Conservation (phyloP, 2,329 filamentous ascomycete genomes). For the Thelonectria olida region DNA sequence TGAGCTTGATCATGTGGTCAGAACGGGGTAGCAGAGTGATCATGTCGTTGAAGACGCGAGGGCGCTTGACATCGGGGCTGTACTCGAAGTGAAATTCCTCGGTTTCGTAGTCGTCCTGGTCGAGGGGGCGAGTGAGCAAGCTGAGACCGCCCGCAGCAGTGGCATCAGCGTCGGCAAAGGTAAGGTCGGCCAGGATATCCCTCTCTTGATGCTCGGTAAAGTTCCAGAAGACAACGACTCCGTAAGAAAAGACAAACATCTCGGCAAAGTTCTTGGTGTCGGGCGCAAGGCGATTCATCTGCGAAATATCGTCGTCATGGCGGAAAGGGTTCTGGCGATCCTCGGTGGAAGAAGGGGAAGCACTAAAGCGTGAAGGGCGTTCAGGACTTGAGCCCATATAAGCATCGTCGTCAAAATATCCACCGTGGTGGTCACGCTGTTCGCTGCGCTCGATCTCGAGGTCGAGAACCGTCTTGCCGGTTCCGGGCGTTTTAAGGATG, state of each 20-base stretch:
- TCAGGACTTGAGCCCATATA: constrained; percentile 53
- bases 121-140: constrained; percentile 80
- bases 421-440: constrained; percentile 86
- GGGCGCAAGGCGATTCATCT: constrained; percentile 69
- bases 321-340: constrained; percentile 42
- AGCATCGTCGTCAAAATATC: constrained; percentile 83
- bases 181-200: constrained; percentile 92
- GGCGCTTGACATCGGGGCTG: constrained; percentile 83
- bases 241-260: constrained; percentile 97
- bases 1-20: constrained; percentile 99
- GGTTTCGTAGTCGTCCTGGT: constrained; percentile 93
- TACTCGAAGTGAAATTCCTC: constrained; percentile 99
- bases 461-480: constrained; percentile 89
- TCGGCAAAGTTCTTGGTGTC: constrained; percentile 86
- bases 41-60: constrained; percentile 98
- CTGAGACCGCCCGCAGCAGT: constrained; percentile 68
- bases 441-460: constrained; percentile 97
- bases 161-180: constrained; percentile 79
- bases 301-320: constrained; percentile 55
- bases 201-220: constrained; percentile 97
- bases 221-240: constrained; percentile 98
- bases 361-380: constrained; percentile 44
- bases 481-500: constrained; percentile 88
- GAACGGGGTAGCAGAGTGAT: constrained; percentile 89
- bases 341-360: constrained; percentile 39